A percentile compares a stretch with the other conserved stretches of the same genome.
These are phyloP conservation scores for Pseudovirgaria hyperparasitica DNA, from an alignment of 2,329 filamentous ascomycete genomes.

Conservation along the genomic window DNA sequence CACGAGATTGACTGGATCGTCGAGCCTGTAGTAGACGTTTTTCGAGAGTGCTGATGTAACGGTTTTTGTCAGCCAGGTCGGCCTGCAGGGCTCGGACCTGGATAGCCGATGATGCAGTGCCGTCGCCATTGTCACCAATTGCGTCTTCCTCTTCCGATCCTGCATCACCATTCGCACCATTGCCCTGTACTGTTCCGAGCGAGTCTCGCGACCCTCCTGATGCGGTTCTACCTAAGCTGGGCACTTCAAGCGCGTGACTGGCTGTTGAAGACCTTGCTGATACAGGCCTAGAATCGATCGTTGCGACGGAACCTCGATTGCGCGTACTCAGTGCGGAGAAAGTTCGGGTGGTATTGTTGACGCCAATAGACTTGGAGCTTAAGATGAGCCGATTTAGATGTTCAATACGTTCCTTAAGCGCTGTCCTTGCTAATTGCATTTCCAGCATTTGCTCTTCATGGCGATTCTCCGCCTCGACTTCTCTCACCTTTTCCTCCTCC, in stretches of 20 bases:
- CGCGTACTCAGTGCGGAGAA: constrained; percentile 28
- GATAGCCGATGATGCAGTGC: constrained; percentile 65
- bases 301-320: constrained; percentile 24
- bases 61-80: constrained; percentile 93
- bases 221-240: constrained; percentile 12
- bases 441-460: constrained; percentile 97
- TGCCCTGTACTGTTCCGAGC: constrained; percentile 11
- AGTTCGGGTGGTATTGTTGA: constrained; percentile 50
- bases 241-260: constrained; percentile 27
- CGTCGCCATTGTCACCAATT: constrained; percentile 73
- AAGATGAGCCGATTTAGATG: constrained; percentile 91
- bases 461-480: constrained; percentile 63
- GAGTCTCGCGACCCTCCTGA: constrained; percentile 11
- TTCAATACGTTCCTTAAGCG: constrained; percentile 92
- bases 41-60: constrained; percentile 89
- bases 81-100: constrained; percentile 86
- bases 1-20: constrained; percentile 75
- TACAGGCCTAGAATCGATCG: constrained; percentile 36
- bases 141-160: constrained; percentile 35
- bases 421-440: constrained; percentile 93
- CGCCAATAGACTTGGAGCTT: constrained; percentile 88
- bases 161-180: constrained; percentile 7
- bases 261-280: constrained; percentile 24
- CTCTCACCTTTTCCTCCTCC: constrained; percentile 53
- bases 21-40: constrained; percentile 84